Evolutionary conservation across 2,329 filamentous ascomycete species (phyloP).

Genomic region (Ophioceras dolichostomum): DNA sequence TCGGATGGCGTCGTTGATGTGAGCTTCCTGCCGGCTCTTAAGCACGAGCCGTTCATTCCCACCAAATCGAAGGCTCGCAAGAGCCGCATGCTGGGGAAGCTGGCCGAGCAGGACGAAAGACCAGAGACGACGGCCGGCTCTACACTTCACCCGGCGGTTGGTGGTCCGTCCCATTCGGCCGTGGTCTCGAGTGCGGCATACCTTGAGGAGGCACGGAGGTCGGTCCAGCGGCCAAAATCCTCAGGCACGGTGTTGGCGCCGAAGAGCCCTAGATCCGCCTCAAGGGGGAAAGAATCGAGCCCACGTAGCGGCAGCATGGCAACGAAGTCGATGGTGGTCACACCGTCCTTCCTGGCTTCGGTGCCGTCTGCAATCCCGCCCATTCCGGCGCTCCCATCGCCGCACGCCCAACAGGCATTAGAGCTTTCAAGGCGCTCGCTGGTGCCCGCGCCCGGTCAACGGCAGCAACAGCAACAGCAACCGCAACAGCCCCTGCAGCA

Average conservation of each 20-base stretch:
- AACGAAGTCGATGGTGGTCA: not conserved
- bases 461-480: constrained; percentile 4
- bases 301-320: no score
- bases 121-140: not conserved
- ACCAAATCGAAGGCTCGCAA: constrained; percentile 10
- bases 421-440: no score
- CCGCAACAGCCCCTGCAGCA: no score
- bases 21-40: constrained; percentile 23
- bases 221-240: no score
- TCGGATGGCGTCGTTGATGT: constrained; percentile 8
- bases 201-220: constrained; percentile 2
- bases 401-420: no score
- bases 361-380: not conserved
- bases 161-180: no score
- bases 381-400: not conserved
- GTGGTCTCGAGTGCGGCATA: constrained; percentile 1
- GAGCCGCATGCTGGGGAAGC: not conserved
- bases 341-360: not conserved
- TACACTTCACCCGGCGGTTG: no score
- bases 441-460: constrained; percentile 6
- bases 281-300: no score
- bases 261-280: no score
- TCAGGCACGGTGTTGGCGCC: no score
- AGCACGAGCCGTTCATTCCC: constrained; percentile 23
- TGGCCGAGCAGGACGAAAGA: not conserved